These are phyloP conservation scores for Fusarium cyanostomum DNA, from an alignment of 2,329 filamentous ascomycete species.

Conservation along the genomic window DNA sequence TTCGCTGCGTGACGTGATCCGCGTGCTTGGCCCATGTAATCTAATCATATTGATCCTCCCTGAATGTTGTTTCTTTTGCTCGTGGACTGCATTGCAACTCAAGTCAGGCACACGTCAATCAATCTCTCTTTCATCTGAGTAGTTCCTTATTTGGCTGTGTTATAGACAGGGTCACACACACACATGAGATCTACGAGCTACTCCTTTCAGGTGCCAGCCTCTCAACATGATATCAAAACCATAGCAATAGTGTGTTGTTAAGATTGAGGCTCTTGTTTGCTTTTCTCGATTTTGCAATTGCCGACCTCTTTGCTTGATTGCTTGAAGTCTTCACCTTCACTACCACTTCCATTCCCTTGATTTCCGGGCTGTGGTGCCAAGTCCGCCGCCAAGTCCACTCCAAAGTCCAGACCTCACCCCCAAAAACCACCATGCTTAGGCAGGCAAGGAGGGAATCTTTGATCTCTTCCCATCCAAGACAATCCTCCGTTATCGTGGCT, in stretches of 20 bases:
- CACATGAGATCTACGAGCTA: background rate
- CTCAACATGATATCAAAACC: background rate
- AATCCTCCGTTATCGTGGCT: constrained; percentile 20
- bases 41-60: background rate
- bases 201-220: background rate
- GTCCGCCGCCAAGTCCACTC: background rate
- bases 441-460: constrained; percentile 2
- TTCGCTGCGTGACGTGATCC: background rate
- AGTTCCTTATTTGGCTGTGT: background rate
- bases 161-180: constrained; percentile 2
- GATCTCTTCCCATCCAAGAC: constrained; percentile 1
- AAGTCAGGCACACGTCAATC: background rate
- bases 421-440: constrained; percentile 2
- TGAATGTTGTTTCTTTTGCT: background rate
- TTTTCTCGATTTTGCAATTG: background rate
- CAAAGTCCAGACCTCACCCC: constrained; percentile 1
- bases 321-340: too few relatives aligned
- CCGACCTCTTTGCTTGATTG: too few relatives aligned
- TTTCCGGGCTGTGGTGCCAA: background rate
- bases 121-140: background rate
- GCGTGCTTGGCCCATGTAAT: constrained; percentile 30
- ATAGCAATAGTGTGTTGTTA: background rate
- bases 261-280: constrained; percentile 13
- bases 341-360: too few relatives aligned
- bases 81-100: background rate